These are phyloP conservation scores for Erodium chrysanthum DNA, from an alignment of 441 rosid genomes.

Conservation along the genomic window DNA sequence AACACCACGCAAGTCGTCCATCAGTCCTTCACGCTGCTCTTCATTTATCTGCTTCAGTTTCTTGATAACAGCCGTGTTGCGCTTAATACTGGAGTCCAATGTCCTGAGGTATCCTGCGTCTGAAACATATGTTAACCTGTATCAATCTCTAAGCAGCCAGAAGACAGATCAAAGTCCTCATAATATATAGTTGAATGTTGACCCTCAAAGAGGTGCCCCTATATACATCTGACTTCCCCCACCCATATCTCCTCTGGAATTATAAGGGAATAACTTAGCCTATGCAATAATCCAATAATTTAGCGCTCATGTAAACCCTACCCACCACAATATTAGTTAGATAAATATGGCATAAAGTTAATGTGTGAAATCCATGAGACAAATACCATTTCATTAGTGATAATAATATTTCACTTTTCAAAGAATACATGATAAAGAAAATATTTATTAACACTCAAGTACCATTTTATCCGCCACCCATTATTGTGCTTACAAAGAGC, in stretches of 20 bases:
- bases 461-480: conserved; percentile 1
- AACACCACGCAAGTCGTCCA: conserved; percentile 80
- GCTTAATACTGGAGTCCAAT: conserved; percentile 90
- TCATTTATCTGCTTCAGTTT: conserved; percentile 92
- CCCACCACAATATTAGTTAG: not conserved
- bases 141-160: conserved; percentile 22
- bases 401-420: not conserved
- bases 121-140: conserved; percentile 30
- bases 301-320: not conserved
- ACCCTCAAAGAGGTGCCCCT: not conserved
- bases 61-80: conserved; percentile 83
- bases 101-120: conserved; percentile 85
- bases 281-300: not conserved
- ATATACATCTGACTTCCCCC: not conserved
- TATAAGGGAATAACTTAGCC: not conserved
- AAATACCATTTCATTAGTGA: not conserved
- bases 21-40: conserved; percentile 82
- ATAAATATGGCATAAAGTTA: not conserved
- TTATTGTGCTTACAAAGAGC: not conserved
- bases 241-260: not conserved
- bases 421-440: not conserved
- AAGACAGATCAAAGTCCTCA: conserved; percentile 6
- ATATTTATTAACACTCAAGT: not conserved
- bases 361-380: not conserved
- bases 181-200: not conserved